Percentiles rank a stretch among this genome's conserved stretches.
These are phyloP conservation scores for Oehlia diaphana DNA, from an alignment of 192 early-diverging fungal species.

Conservation along the genomic window DNA sequence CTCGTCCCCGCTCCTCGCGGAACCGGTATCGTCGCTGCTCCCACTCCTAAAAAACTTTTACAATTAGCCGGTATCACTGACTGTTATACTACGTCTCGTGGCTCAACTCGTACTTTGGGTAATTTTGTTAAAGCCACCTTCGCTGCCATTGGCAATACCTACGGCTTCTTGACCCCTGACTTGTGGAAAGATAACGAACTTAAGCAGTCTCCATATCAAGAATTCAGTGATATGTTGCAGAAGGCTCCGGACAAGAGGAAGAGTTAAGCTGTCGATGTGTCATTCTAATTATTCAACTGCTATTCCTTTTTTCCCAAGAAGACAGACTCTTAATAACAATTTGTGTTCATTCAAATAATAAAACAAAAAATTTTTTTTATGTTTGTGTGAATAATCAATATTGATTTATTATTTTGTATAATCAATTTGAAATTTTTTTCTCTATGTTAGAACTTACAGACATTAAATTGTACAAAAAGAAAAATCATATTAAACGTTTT, in stretches of 20 bases:
- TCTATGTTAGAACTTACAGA: too few species aligned
- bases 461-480: too few species aligned
- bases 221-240: constrained; percentile 76
- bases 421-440: too few species aligned
- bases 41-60: constrained; percentile 96
- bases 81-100: constrained; percentile 95
- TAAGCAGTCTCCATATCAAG: constrained; percentile 89
- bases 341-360: background rate
- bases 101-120: constrained; percentile 97
- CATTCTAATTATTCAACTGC: too few species aligned
- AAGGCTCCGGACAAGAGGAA: constrained; percentile 27
- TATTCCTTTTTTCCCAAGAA: background rate
- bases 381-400: too few species aligned
- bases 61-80: constrained; percentile 96
- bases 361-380: background rate
- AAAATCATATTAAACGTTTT: too few species aligned
- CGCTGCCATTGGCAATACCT: constrained; percentile 94
- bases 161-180: constrained; percentile 96
- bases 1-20: constrained; percentile 98
- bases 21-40: constrained; percentile 98
- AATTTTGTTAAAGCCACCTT: constrained; percentile 99
- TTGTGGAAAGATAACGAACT: constrained; percentile 91
- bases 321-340: background rate
- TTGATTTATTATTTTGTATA: too few species aligned
- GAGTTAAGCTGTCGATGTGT: background rate